Conservation (phyloP, 2,329 filamentous ascomycete species). For the Monosporascus ibericus region DNA sequence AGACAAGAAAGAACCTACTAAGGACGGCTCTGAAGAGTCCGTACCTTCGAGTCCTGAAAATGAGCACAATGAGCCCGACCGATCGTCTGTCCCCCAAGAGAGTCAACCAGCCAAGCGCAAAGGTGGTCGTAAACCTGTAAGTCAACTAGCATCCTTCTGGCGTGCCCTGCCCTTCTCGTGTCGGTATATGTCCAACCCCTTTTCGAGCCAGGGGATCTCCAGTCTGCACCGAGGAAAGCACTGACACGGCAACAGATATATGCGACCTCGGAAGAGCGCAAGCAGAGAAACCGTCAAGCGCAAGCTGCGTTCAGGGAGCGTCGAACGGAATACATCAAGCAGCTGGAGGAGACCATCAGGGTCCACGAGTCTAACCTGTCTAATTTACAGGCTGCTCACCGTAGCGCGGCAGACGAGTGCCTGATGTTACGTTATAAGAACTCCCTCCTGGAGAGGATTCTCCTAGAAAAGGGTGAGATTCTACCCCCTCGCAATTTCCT, state of each 20-base stretch:
- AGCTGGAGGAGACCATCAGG: slow-evolving; percentile 94
- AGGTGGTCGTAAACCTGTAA: slow-evolving; percentile 93
- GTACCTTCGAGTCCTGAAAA: slow-evolving; percentile 54
- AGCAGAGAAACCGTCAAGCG: slow-evolving; percentile 94
- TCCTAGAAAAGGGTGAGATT: slow-evolving; percentile 84
- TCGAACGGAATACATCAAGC: slow-evolving; percentile 98
- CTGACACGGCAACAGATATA: slow-evolving; percentile 64
- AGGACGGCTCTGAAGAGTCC: slow-evolving; percentile 58
- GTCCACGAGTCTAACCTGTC: slow-evolving; percentile 93
- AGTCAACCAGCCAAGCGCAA: slow-evolving; percentile 81
- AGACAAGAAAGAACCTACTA: slow-evolving; percentile 51
- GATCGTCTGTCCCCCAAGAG: slow-evolving; percentile 38
- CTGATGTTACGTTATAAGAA: slow-evolving; percentile 99
- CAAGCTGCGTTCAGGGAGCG: slow-evolving; percentile 96
- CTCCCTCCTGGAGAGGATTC: slow-evolving; percentile 87
- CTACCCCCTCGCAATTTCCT: background rate
- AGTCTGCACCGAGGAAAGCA: slow-evolving; percentile 3
- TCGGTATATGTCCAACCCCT: background rate
- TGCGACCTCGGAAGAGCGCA: slow-evolving; percentile 95
- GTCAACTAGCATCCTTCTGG: slow-evolving; percentile 19
- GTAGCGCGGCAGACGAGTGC: slow-evolving; percentile 91
- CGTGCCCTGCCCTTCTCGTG: slow-evolving; percentile 1
- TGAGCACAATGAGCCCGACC: slow-evolving; percentile 31
- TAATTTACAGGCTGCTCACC: slow-evolving; percentile 87
- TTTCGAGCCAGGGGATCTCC: background rate